phyloP scores from a whole-genome alignment of 192 early-diverging fungal species.

The Coemansia sp. region DNA sequence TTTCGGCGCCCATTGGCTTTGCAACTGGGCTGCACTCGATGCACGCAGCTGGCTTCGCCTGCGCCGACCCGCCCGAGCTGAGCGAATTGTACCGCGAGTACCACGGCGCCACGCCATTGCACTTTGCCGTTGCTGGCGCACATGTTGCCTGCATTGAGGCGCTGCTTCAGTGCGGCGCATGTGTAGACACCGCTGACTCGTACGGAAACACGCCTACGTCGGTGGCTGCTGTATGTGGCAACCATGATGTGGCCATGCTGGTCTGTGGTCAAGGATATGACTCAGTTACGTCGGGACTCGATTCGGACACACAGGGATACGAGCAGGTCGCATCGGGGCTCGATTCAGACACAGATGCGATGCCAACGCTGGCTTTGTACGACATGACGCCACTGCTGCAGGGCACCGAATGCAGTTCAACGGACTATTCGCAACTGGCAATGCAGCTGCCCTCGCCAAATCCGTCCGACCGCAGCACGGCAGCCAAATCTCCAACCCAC shows the following conservation, averaged over 20 bases:
- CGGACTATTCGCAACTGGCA: background rate
- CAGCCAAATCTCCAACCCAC: conserved; percentile 4
- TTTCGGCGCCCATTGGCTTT: conserved; percentile 38
- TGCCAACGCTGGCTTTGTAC: background rate
- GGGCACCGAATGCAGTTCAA: too few species aligned
- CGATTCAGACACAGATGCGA: background rate
- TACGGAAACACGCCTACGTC: conserved; percentile 48
- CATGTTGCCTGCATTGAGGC: conserved; percentile 60
- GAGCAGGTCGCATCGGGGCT: too few species aligned
- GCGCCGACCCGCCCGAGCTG: background rate
- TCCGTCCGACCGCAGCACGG: conserved; percentile 20
- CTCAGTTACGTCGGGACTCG: background rate
- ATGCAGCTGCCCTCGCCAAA: conserved; percentile 43
- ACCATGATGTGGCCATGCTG: conserved; percentile 7
- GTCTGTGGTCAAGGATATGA: background rate
- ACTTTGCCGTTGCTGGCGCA: conserved; percentile 79
- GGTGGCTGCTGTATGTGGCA: conserved; percentile 35
- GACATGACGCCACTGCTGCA: background rate
- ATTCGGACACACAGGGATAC: background rate
- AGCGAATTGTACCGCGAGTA: conserved; percentile 21
- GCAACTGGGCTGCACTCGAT: conserved; percentile 34
- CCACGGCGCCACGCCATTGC: conserved; percentile 72
- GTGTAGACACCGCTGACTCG: conserved; percentile 58
- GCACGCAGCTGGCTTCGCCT: conserved; percentile 4
- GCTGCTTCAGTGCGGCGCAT: conserved; percentile 64